These are phyloP conservation scores for Alternaria sp. DNA, from an alignment of 2,329 filamentous ascomycete genomes.

Conservation along the genomic window DNA sequence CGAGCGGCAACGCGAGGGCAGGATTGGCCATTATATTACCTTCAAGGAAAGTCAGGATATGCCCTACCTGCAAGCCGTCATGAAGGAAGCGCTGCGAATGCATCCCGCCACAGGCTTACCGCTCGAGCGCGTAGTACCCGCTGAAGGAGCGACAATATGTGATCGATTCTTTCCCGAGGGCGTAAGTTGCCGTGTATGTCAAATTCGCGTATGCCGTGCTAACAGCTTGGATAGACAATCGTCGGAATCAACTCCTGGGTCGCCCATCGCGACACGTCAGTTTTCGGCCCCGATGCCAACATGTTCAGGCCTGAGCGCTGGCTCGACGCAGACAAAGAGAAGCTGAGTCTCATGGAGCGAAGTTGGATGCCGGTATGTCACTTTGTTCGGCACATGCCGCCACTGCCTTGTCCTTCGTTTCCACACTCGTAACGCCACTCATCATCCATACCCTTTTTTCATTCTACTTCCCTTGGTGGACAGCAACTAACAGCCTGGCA, in stretches of 20 bases:
- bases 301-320: conserved; percentile 33
- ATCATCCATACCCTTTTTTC: not conserved
- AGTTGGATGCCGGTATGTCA: conserved; percentile 31
- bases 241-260: conserved; percentile 36
- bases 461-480: not conserved
- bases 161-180: conserved; percentile 30
- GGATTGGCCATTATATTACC: conserved; percentile 13
- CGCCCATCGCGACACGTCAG: conserved; percentile 22
- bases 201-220: not conserved
- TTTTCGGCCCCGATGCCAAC: conserved; percentile 30
- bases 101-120: conserved; percentile 36
- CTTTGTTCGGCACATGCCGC: not conserved
- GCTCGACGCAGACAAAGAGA: conserved; percentile 24
- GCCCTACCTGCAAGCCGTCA: conserved; percentile 41
- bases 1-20: conserved; percentile 1
- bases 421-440: not conserved
- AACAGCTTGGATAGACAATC: conserved; percentile 16
- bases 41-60: conserved; percentile 38
- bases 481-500: conserved; percentile 5
- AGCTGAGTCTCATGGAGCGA: conserved; percentile 26
- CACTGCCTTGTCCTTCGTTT: not conserved
- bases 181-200: conserved; percentile 6
- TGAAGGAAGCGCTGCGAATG: conserved; percentile 39
- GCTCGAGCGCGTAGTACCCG: conserved; percentile 32
- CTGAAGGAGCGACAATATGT: conserved; percentile 24